Evolutionary conservation across 1,284 basidiomycete species (phyloP).

Genomic region (Papiliotrema nemorosa): DNA sequence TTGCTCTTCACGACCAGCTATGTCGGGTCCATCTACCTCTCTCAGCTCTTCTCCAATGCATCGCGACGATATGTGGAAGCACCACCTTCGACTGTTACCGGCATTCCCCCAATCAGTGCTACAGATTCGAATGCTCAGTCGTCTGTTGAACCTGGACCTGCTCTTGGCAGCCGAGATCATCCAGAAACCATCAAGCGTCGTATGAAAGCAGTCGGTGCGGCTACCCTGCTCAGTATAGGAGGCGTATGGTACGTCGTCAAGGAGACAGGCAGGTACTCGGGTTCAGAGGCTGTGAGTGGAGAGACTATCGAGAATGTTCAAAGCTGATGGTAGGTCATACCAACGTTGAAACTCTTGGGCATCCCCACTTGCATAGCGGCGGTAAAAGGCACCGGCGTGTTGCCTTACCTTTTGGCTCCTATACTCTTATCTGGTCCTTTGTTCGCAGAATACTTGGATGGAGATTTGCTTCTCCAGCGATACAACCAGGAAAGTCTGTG

Average conservation of each 20-base stretch:
- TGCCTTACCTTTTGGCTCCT: slow-evolving; percentile 68
- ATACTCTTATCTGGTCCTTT: slow-evolving; percentile 80
- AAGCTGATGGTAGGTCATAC: slow-evolving; percentile 12
- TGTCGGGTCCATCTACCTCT: slow-evolving; percentile 53
- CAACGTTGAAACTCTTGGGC: slow-evolving; percentile 34
- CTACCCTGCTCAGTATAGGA: slow-evolving; percentile 33
- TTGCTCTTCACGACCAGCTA: slow-evolving; percentile 49
- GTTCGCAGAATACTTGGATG: slow-evolving; percentile 60
- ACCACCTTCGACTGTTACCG: neutral
- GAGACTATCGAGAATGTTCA: slow-evolving; percentile 6
- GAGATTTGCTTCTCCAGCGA: slow-evolving; percentile 61
- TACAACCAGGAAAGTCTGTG: slow-evolving; percentile 2
- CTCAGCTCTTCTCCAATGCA: slow-evolving; percentile 18
- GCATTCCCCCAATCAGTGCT: slow-evolving; percentile 15
- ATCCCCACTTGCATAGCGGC: slow-evolving; percentile 27
- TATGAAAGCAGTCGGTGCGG: slow-evolving; percentile 40
- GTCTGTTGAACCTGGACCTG: slow-evolving; percentile 8
- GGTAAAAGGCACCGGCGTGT: slow-evolving; percentile 18
- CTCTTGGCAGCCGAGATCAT: slow-evolving; percentile 42
- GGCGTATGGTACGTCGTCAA: slow-evolving; percentile 34
- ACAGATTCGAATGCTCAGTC: slow-evolving; percentile 6
- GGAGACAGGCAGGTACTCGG: slow-evolving; percentile 10
- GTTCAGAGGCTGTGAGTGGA: slow-evolving; percentile 9
- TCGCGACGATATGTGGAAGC: neutral
- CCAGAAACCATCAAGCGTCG: slow-evolving; percentile 43